phyloP scores from a whole-genome alignment of 345 rosid genomes.

The Abelmoschus esculentus region DNA sequence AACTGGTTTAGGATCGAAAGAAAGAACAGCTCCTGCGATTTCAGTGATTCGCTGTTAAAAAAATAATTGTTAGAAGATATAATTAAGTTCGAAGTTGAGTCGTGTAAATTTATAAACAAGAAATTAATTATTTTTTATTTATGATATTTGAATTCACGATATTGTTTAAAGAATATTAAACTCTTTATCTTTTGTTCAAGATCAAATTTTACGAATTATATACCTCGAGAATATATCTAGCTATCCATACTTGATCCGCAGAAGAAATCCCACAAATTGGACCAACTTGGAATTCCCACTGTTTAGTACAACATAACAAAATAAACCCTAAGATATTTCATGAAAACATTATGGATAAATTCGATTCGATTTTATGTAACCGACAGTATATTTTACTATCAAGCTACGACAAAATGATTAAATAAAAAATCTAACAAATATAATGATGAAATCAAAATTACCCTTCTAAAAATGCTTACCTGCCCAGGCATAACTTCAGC shows the following conservation, averaged over 20 bases:
- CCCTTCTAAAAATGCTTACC: slow-evolving; percentile 8
- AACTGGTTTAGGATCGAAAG: slow-evolving; percentile 87
- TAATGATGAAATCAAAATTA: too few relatives aligned
- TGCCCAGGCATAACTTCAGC: slow-evolving; percentile 92
- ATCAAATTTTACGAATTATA: background rate
- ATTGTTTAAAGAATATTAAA: background rate
- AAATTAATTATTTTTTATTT: background rate
- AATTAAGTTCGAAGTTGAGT: too few relatives aligned
- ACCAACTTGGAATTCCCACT: slow-evolving; percentile 94
- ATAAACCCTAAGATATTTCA: background rate
- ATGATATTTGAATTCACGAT: background rate
- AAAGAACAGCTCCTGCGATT: slow-evolving; percentile 58
- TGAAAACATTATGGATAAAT: background rate
- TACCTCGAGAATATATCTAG: slow-evolving; percentile 84
- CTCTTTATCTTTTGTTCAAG: background rate
- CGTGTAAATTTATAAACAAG: too few relatives aligned
- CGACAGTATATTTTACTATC: background rate
- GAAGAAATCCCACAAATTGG: slow-evolving; percentile 68
- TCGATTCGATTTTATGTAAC: too few relatives aligned
- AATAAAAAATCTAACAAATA: background rate
- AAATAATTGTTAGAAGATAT: background rate
- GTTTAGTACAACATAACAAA: background rate
- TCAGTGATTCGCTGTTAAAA: slow-evolving; percentile 66
- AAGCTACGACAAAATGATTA: background rate
- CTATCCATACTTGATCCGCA: slow-evolving; percentile 70